Conservation (phyloP, 352 stramenopile genomes). For the Phytophthora syringae region DNA sequence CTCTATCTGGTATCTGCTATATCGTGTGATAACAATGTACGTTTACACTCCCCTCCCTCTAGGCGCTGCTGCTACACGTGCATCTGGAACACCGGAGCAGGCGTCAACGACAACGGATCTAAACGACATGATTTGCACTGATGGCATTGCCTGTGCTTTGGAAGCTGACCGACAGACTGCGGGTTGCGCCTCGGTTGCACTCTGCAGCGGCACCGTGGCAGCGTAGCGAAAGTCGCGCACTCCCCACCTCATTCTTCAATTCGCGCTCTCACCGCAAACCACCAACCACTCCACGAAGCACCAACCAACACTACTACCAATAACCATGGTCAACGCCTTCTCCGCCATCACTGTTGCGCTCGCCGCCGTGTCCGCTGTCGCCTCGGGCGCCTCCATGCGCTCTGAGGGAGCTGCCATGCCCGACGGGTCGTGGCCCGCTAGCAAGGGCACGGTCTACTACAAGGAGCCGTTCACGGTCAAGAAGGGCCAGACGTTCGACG, state of each 20-base stretch:
- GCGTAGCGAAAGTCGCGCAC: neutral
- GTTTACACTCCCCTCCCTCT: slow-evolving; percentile 9
- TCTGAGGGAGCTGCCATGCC: slow-evolving; percentile 31
- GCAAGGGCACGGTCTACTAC: slow-evolving; percentile 28
- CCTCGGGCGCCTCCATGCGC: slow-evolving; percentile 26
- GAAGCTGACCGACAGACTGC: slow-evolving; percentile 5
- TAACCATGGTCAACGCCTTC: slow-evolving; percentile 24
- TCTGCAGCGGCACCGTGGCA: neutral
- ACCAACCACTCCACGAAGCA: slow-evolving; percentile 1
- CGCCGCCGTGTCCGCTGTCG: slow-evolving; percentile 9
- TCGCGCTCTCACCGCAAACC: slow-evolving; percentile 13
- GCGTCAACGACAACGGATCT: slow-evolving; percentile 11
- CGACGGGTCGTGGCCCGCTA: slow-evolving; percentile 30
- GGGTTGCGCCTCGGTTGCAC: slow-evolving; percentile 3
- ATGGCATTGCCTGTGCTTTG: neutral
- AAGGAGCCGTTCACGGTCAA: slow-evolving; percentile 38
- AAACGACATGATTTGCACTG: slow-evolving; percentile 22
- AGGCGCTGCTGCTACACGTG: neutral
- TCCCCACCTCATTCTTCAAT: slow-evolving; percentile 14
- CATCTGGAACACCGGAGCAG: slow-evolving; percentile 20
- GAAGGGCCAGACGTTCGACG: slow-evolving; percentile 44
- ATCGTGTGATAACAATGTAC: neutral
- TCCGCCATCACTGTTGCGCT: slow-evolving; percentile 13
- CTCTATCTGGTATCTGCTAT: neutral
- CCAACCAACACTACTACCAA: neutral